Conservation (phyloP, 2,329 filamentous ascomycete species). For the Aspergillus udagawae region DNA sequence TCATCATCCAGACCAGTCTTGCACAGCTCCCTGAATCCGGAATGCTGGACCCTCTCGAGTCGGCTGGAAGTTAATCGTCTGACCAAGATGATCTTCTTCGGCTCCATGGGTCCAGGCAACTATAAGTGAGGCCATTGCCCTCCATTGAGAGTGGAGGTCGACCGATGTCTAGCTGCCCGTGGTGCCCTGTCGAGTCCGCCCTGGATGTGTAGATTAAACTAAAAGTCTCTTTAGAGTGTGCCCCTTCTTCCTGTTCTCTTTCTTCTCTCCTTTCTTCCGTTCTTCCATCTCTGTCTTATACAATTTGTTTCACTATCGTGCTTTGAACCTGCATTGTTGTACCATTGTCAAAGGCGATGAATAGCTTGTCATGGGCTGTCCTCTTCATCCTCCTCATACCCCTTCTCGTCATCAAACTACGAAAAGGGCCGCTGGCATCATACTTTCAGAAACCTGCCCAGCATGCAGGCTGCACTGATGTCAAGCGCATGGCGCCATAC, state of each 20-base stretch:
- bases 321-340: not conserved
- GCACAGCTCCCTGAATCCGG: conserved; percentile 14
- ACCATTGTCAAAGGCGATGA: conserved; percentile 27
- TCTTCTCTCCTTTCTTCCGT: conserved; percentile 1
- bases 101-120: conserved; percentile 10
- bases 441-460: conserved; percentile 6
- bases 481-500: conserved; percentile 35
- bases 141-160: conserved; percentile 11
- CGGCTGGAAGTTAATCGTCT: conserved; percentile 21
- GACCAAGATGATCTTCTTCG: conserved; percentile 20
- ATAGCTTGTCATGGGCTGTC: conserved; percentile 26
- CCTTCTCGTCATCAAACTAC: conserved; percentile 24
- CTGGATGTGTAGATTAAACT: conserved; percentile 9
- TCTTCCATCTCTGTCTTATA: conserved; percentile 4
- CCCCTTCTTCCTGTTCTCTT: conserved; percentile 6
- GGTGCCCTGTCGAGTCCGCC: conserved; percentile 9
- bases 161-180: conserved; percentile 13
- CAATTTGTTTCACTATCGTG: not conserved
- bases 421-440: conserved; percentile 14
- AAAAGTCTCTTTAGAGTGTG: conserved; percentile 12
- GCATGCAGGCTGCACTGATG: conserved; percentile 20
- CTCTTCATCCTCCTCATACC: conserved; percentile 27
- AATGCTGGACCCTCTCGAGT: conserved; percentile 11
- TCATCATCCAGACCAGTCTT: conserved; percentile 11
- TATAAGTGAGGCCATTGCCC: conserved; percentile 21